A percentile compares a stretch with the other conserved stretches of the same genome.
phyloP scores from a whole-genome alignment of 768 basidiomycete genomes.

The Psilocybe sp. region DNA sequence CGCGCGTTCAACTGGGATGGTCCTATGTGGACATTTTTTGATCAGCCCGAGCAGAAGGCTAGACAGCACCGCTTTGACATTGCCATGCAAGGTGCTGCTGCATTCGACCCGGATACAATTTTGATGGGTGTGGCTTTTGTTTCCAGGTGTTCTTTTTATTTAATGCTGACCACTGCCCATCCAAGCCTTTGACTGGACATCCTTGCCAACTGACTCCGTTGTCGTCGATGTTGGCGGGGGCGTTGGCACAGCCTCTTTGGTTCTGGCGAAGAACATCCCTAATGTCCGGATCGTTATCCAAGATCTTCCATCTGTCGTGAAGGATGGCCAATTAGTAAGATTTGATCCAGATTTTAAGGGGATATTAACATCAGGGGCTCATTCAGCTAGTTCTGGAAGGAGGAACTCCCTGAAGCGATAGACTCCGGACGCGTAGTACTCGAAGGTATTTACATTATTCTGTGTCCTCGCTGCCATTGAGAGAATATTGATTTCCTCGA shows the following conservation, averaged over 20 bases:
- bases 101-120: constrained; percentile 15
- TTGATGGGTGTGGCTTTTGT: constrained; percentile 12
- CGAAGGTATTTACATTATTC: constrained; percentile 18
- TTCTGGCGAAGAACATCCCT: constrained; percentile 32
- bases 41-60: constrained; percentile 19
- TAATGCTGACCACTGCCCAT: background rate
- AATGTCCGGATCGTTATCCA: constrained; percentile 56
- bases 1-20: constrained; percentile 15
- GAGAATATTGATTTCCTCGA: background rate
- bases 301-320: constrained; percentile 51
- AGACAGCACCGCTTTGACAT: constrained; percentile 25
- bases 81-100: constrained; percentile 20
- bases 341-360: constrained; percentile 27
- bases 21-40: constrained; percentile 19
- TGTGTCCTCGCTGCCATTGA: background rate
- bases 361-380: background rate
- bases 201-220: constrained; percentile 45
- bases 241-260: constrained; percentile 45
- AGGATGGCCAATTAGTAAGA: constrained; percentile 19
- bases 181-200: constrained; percentile 58
- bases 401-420: constrained; percentile 20
- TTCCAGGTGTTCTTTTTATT: background rate
- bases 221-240: constrained; percentile 73
- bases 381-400: constrained; percentile 15
- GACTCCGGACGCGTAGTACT: constrained; percentile 23